Conservation (phyloP, 768 basidiomycete genomes). For the Xanthoconium stramineum region DNA sequence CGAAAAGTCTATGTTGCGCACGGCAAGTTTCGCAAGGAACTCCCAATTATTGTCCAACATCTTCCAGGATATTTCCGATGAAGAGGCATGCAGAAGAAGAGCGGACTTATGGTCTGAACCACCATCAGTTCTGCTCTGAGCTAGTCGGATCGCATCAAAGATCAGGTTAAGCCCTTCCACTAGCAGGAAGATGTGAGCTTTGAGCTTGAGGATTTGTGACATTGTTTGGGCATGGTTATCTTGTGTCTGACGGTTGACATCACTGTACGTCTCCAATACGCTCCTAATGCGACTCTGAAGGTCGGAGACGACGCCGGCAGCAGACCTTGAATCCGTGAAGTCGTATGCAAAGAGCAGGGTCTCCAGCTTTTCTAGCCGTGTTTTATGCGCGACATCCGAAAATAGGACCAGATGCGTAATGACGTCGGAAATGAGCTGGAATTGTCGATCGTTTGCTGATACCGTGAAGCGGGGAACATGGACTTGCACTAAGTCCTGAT, state of each 20-base stretch:
- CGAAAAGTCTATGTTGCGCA: slow-evolving; percentile 72
- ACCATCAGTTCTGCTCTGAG: slow-evolving; percentile 70
- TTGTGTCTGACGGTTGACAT: slow-evolving; percentile 34
- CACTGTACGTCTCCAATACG: slow-evolving; percentile 50
- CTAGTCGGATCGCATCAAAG: slow-evolving; percentile 82
- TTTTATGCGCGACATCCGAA: slow-evolving; percentile 81
- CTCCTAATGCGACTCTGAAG: slow-evolving; percentile 73
- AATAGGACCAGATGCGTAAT: slow-evolving; percentile 88
- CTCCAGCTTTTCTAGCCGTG: slow-evolving; percentile 73
- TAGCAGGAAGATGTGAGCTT: slow-evolving; percentile 68
- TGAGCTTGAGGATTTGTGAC: slow-evolving; percentile 60
- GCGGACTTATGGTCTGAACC: slow-evolving; percentile 75
- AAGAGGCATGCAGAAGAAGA: slow-evolving; percentile 74
- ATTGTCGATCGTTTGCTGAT: slow-evolving; percentile 78
- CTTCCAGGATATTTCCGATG: slow-evolving; percentile 86
- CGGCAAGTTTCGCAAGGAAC: slow-evolving; percentile 81
- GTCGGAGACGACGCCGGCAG: slow-evolving; percentile 65
- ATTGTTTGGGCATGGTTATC: slow-evolving; percentile 38
- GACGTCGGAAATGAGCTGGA: slow-evolving; percentile 80
- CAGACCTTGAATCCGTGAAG: slow-evolving; percentile 71
- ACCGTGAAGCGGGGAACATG: slow-evolving; percentile 86
- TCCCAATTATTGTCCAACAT: slow-evolving; percentile 76
- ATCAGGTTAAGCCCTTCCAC: slow-evolving; percentile 78
- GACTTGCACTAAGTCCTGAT: slow-evolving; percentile 76
- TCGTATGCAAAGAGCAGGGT: slow-evolving; percentile 85